A percentile compares a stretch with the other conserved stretches of the same genome.
These are phyloP conservation scores for Citrus glauca DNA, from an alignment of 345 rosid genomes.

Conservation along the genomic window DNA sequence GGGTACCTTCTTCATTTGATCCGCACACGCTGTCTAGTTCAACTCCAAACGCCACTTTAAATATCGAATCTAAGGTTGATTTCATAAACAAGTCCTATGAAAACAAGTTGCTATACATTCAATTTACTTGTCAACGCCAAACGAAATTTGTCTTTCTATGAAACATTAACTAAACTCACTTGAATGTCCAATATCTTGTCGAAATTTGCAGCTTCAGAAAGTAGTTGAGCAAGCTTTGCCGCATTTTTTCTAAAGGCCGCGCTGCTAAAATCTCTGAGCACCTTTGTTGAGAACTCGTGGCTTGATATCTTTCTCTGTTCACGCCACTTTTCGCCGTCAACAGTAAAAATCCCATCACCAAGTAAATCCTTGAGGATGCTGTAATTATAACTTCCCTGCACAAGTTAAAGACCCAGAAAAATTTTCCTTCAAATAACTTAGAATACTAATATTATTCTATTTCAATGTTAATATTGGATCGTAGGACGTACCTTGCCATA, in stretches of 20 bases:
- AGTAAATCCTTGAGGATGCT: constrained; percentile 35
- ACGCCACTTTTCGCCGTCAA: constrained; percentile 53
- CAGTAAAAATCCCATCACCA: constrained; percentile 48
- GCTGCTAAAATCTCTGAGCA: constrained; percentile 45
- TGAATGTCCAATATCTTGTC: constrained; percentile 32
- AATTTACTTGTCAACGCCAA: background rate
- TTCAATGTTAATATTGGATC: background rate
- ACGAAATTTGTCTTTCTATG: background rate
- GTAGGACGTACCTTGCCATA: constrained; percentile 39
- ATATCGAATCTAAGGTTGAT: constrained; percentile 60
- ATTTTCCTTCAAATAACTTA: no score
- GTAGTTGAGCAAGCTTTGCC: constrained; percentile 29
- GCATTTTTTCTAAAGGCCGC: constrained; percentile 33
- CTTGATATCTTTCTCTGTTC: constrained; percentile 48
- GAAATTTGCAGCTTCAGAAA: constrained; percentile 29
- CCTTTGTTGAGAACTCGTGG: constrained; percentile 46
- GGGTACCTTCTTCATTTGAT: constrained; percentile 36
- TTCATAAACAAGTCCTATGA: constrained; percentile 54
- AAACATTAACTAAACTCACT: constrained; percentile 17
- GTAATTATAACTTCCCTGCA: constrained; percentile 32
- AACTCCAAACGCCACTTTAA: constrained; percentile 55
- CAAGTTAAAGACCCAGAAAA: no score
- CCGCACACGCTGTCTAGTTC: constrained; percentile 56
- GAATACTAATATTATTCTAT: no score
- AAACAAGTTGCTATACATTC: background rate